Percentiles rank a stretch among this genome's conserved stretches.
Evolutionary conservation across 345 rosid species (phyloP).

Genomic region (Citrus hindsii): DNA sequence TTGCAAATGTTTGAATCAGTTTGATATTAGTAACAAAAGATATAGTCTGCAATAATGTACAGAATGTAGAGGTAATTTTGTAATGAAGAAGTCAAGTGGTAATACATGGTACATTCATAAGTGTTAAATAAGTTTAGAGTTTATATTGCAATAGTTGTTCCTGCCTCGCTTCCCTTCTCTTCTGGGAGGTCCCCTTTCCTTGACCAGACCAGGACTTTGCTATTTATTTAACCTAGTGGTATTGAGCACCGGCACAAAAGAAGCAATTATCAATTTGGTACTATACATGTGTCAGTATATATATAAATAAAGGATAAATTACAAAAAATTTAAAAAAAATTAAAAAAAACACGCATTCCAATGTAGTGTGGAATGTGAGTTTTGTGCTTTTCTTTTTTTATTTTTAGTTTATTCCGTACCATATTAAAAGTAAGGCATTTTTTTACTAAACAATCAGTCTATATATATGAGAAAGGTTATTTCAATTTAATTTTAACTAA

Average conservation of each 20-base stretch:
- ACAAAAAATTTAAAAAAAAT: too few relatives aligned
- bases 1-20: too few relatives aligned
- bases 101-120: background rate
- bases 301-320: too few relatives aligned
- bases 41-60: background rate
- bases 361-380: too few relatives aligned
- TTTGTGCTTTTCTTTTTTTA: too few relatives aligned
- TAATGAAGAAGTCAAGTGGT: background rate
- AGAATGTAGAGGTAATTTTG: background rate
- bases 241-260: background rate
- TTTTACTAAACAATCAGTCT: too few relatives aligned
- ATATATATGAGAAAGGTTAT: too few relatives aligned
- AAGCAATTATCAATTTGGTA: background rate
- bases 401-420: too few relatives aligned
- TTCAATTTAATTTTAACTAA: too few relatives aligned
- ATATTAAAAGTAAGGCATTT: too few relatives aligned
- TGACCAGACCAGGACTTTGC: background rate
- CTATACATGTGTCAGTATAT: background rate
- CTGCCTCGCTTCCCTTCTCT: background rate
- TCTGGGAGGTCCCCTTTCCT: background rate
- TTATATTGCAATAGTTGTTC: background rate
- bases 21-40: too few relatives aligned
- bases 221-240: background rate
- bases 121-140: background rate
- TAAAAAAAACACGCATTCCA: too few relatives aligned